These are phyloP conservation scores for Penicillium daleae DNA, from an alignment of 495 filamentous ascomycete species.

Conservation along the genomic window DNA sequence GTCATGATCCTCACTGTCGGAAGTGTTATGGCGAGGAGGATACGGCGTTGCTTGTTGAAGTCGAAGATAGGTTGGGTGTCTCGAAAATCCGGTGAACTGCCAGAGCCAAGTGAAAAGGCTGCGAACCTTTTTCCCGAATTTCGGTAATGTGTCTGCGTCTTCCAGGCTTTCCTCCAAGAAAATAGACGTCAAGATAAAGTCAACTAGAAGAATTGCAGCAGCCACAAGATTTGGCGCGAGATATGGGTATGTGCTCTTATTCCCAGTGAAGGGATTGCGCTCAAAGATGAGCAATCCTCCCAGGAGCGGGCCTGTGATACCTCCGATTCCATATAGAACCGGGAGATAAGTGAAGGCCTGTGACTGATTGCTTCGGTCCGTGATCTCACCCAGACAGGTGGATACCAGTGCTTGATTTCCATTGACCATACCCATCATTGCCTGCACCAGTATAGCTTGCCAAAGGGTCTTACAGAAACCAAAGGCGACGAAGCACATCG, in stretches of 20 bases:
- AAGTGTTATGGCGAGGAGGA: slow-evolving; percentile 30
- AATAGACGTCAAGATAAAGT: slow-evolving; percentile 70
- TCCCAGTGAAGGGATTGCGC: slow-evolving; percentile 54
- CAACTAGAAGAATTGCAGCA: slow-evolving; percentile 69
- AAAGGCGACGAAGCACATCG: slow-evolving; percentile 80
- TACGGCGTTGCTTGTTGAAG: slow-evolving; percentile 27
- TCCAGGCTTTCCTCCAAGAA: slow-evolving; percentile 91
- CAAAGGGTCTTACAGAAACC: slow-evolving; percentile 82
- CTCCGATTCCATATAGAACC: slow-evolving; percentile 89
- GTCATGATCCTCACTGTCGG: slow-evolving; percentile 41
- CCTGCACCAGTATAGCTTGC: slow-evolving; percentile 84
- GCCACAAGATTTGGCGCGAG: slow-evolving; percentile 80
- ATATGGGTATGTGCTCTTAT: slow-evolving; percentile 73
- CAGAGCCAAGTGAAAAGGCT: slow-evolving; percentile 71
- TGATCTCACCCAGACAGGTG: slow-evolving; percentile 93
- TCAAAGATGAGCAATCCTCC: slow-evolving; percentile 79
- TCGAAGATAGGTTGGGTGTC: slow-evolving; percentile 61
- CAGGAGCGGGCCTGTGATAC: slow-evolving; percentile 87
- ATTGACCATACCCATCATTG: slow-evolving; percentile 88
- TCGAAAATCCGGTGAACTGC: slow-evolving; percentile 67
- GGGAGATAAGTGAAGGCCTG: slow-evolving; percentile 90
- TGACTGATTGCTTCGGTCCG: slow-evolving; percentile 91
- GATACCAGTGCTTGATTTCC: slow-evolving; percentile 89
- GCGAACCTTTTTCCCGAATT: slow-evolving; percentile 58
- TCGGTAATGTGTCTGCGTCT: slow-evolving; percentile 65